A percentile compares a stretch with the other conserved stretches of the same genome.
phyloP scores from a whole-genome alignment of 2,329 filamentous ascomycete species.

The Ascochyta koolunga region DNA sequence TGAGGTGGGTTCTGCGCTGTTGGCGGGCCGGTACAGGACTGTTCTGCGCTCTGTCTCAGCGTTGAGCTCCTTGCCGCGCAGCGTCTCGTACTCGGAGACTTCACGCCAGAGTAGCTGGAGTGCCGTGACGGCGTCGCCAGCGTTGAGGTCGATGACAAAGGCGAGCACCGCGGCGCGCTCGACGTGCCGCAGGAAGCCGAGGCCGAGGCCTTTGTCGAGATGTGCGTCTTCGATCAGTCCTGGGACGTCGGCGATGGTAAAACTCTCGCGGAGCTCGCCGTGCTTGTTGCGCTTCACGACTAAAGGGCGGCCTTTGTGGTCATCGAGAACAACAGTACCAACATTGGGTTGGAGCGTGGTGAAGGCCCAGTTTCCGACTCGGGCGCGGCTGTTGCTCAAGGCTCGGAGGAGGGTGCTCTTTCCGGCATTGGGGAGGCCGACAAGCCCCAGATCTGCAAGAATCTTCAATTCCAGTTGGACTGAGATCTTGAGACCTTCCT shows the following conservation, averaged over 20 bases:
- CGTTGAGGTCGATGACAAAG: constrained; percentile 87
- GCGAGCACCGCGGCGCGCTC: constrained; percentile 91
- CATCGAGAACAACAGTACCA: constrained; percentile 91
- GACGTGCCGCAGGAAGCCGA: constrained; percentile 91
- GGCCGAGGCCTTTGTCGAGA: constrained; percentile 85
- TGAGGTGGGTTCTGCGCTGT: constrained; percentile 18
- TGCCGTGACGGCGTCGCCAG: constrained; percentile 77
- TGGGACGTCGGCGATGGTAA: constrained; percentile 95
- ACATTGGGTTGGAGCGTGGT: constrained; percentile 95
- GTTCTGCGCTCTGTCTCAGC: constrained; percentile 68
- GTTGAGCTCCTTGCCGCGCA: constrained; percentile 74
- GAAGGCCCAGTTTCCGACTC: constrained; percentile 95
- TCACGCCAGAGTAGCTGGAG: constrained; percentile 88
- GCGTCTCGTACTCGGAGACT: constrained; percentile 83
- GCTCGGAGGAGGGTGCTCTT: constrained; percentile 92
- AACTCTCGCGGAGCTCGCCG: constrained; percentile 70
- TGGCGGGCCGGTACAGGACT: constrained; percentile 56
- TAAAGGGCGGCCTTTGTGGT: constrained; percentile 76
- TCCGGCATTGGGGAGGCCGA: constrained; percentile 93
- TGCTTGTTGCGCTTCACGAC: constrained; percentile 54
- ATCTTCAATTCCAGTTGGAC: constrained; percentile 92
- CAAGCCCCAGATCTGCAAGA: constrained; percentile 90
- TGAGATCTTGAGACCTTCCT: constrained; percentile 76
- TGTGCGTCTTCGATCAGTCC: constrained; percentile 92
- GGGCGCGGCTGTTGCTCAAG: constrained; percentile 84